Evolutionary conservation across 805 yeast species (phyloP), one percentile per base, ranked within the genome.

Genomic region (Spathaspora girioi): DNA sequence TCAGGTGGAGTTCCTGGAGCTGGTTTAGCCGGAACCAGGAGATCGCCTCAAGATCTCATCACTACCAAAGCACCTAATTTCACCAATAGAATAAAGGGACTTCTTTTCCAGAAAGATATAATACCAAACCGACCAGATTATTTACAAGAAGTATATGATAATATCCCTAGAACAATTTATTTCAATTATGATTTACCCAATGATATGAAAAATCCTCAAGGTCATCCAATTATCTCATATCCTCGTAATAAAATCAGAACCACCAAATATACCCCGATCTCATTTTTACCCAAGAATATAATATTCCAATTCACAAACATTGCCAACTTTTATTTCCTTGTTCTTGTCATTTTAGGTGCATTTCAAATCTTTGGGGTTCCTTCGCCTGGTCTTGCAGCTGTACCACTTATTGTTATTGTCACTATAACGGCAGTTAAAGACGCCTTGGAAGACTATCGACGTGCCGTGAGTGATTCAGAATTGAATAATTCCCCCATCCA

Each of bases 341-440:
- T 80, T 17, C 68, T 81, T 59, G 77, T 79, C 51, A 80, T 82
- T 31, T 64, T 82, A 55, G 86, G 86, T 11, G 71, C 74, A 6
- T 84, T 85, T 65, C 75, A 82, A 54, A 81, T 87, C 45, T 87
- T 87, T 63, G 96, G 96, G 45, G 91, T 86, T 18, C 76, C 80
- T 31, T 75, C 75, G 53, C 91, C 94, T 0, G 93, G 83, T 1
- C 71, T 87, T 60, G 86, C 87, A 18, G 88, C 91, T 2, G 92
- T 87, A 32, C 96, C 96, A 2, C 79, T 87, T 63, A 85, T 87
- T 64, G 92, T 87, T 50, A 87, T 87, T 71, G 91, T 87, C 17
- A 73, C 76, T 50, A 71, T 87, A 56, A 87, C 94, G 2, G 92
- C 90, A 4, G 63, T 84, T 55, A 85, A 86, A 61, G 94, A 88